Conservation (phyloP, 768 basidiomycete genomes). For the Royoungia palumana region DNA sequence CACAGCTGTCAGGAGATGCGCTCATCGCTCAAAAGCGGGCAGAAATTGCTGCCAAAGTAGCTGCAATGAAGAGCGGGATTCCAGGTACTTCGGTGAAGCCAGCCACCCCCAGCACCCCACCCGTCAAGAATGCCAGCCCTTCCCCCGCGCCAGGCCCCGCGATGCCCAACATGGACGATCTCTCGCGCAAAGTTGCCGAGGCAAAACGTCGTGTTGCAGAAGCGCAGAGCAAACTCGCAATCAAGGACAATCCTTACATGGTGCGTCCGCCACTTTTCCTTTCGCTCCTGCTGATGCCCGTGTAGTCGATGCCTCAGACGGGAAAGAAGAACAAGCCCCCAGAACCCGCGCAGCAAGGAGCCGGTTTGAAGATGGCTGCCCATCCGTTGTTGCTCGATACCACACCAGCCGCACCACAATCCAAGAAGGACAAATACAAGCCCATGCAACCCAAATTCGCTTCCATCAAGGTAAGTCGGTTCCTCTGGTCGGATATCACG, state of each 20-base stretch:
- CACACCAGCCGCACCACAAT: slow-evolving; percentile 50
- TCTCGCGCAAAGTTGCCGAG: slow-evolving; percentile 73
- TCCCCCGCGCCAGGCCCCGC: slow-evolving; percentile 41
- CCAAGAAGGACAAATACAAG: slow-evolving; percentile 90
- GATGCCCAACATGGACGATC: slow-evolving; percentile 52
- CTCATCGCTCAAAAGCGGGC: slow-evolving; percentile 82
- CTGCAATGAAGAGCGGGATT: slow-evolving; percentile 58
- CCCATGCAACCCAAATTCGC: slow-evolving; percentile 99
- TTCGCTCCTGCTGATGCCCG: background rate
- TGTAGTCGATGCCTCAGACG: slow-evolving; percentile 51
- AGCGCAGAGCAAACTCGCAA: slow-evolving; percentile 69
- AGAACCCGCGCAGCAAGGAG: slow-evolving; percentile 72
- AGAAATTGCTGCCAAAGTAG: slow-evolving; percentile 82
- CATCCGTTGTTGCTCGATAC: slow-evolving; percentile 81
- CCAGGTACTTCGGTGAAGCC: slow-evolving; percentile 32
- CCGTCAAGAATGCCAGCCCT: slow-evolving; percentile 26
- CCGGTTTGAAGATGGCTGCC: slow-evolving; percentile 86
- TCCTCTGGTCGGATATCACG: background rate
- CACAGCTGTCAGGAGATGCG: slow-evolving; percentile 50
- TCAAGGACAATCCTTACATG: slow-evolving; percentile 88
- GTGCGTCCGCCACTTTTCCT: slow-evolving; percentile 37
- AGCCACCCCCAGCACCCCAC: slow-evolving; percentile 21
- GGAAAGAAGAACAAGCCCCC: slow-evolving; percentile 53
- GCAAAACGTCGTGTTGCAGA: slow-evolving; percentile 83
- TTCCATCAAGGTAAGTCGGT: slow-evolving; percentile 67